phyloP scores from a whole-genome alignment of 768 basidiomycete species.

The Termitomyces sp. region DNA sequence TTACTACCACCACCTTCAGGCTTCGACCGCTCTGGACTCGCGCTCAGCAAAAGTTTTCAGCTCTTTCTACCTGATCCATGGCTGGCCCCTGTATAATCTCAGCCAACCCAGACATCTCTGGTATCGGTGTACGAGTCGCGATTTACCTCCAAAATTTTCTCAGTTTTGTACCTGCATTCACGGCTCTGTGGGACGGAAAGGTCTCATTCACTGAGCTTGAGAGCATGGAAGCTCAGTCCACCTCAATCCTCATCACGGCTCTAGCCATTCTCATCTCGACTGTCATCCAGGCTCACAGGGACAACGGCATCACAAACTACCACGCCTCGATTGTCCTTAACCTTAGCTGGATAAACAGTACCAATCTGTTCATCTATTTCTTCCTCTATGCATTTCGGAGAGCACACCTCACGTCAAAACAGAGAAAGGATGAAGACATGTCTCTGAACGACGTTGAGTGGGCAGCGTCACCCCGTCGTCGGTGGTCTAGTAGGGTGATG shows the following conservation, averaged over 20 bases:
- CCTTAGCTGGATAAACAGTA: conserved; percentile 6
- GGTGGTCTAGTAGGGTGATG: background rate
- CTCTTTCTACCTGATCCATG: background rate
- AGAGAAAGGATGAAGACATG: background rate
- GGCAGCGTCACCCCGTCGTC: background rate
- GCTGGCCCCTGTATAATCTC: background rate
- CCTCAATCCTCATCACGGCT: background rate
- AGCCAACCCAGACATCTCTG: conserved; percentile 5
- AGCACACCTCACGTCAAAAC: background rate
- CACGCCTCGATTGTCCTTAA: conserved; percentile 8
- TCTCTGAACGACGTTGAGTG: background rate
- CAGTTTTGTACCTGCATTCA: conserved; percentile 18
- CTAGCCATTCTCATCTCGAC: conserved; percentile 23
- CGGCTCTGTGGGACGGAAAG: conserved; percentile 16
- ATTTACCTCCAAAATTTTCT: conserved; percentile 24
- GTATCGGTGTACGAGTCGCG: conserved; percentile 4
- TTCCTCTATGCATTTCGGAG: background rate
- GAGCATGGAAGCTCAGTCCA: conserved; percentile 3
- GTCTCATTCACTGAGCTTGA: conserved; percentile 18
- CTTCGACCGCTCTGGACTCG: too few species aligned
- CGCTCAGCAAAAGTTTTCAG: background rate
- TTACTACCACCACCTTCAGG: background rate
- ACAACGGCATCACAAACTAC: background rate
- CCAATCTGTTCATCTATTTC: conserved; percentile 1
- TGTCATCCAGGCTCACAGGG: conserved; percentile 17